Percentiles rank a stretch among this genome's conserved stretches.
Evolutionary conservation across 2,329 filamentous ascomycete species (phyloP).

Genomic region (Cladophialophora psammophila): DNA sequence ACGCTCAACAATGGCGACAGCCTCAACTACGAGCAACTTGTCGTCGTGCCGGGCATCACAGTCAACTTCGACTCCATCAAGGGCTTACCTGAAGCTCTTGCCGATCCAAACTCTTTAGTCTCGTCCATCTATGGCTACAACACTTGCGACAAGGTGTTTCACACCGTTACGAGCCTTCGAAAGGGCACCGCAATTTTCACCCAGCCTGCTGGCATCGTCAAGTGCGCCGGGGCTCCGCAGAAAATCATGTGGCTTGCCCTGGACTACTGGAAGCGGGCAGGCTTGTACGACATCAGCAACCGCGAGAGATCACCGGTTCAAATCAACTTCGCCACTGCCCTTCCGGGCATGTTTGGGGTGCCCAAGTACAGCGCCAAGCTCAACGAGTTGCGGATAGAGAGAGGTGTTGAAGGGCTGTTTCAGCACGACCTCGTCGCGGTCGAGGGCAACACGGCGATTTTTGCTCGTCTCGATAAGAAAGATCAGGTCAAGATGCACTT

Average conservation of each 20-base stretch:
- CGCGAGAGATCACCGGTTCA: conserved; percentile 55
- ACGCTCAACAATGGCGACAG: conserved; percentile 63
- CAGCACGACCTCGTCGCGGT: conserved; percentile 79
- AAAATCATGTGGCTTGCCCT: conserved; percentile 70
- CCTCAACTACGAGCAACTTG: conserved; percentile 68
- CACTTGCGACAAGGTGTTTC: conserved; percentile 62
- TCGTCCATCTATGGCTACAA: conserved; percentile 67
- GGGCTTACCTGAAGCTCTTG: conserved; percentile 65
- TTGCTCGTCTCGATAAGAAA: conserved; percentile 55
- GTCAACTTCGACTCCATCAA: conserved; percentile 61
- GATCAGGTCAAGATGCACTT: conserved; percentile 58
- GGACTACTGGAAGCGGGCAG: conserved; percentile 64
- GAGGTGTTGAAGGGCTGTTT: conserved; percentile 66
- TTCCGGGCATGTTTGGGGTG: conserved; percentile 66
- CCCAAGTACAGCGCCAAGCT: conserved; percentile 65
- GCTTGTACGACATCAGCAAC: conserved; percentile 57
- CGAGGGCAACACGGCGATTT: conserved; percentile 73
- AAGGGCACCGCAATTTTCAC: conserved; percentile 66
- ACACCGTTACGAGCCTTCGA: conserved; percentile 56
- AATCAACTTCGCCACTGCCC: conserved; percentile 63
- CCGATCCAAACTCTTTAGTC: conserved; percentile 56
- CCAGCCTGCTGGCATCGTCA: conserved; percentile 65
- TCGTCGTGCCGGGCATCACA: conserved; percentile 66
- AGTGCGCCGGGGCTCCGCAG: conserved; percentile 68
- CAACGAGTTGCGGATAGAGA: conserved; percentile 61